Evolutionary conservation across 371 early-diverging fungal species (phyloP), one percentile per base, ranked within the genome.

Genomic region (Thermomucor indicae-seudaticae): DNA sequence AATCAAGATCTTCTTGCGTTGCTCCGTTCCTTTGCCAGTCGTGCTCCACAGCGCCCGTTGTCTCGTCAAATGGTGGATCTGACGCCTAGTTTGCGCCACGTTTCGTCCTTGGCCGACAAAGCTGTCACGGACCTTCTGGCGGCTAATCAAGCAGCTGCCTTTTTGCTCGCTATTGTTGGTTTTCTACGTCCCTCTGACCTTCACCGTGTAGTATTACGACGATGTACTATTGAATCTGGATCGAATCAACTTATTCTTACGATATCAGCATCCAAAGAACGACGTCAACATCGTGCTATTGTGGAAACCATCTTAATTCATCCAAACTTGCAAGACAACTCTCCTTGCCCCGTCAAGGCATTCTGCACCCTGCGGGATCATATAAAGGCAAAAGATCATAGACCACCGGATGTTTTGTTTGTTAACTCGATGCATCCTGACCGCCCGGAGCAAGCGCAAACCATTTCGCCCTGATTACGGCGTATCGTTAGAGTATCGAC

Each of bases 231-330:
- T n/a, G n/a, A n/a, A n/a, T n/a, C n/a, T n/a, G n/a, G n/a, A n/a
- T n/a, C n/a, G n/a, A n/a, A n/a, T n/a, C n/a, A n/a, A n/a, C n/a
- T n/a, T n/a, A n/a, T n/a, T n/a, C n/a, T n/a, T n/a, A n/a, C n/a
- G n/a, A n/a, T n/a, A n/a, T n/a, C n/a, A n/a, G 82, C 78, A 41
- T 79, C 84, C 55, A 65, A 51, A 23, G 52, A 51, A 23, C 17
- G 12, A 14, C 35, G 52, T 6, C 0, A 34, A 6, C 1, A 30
- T 8, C 52, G 24, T 4, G 11, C 20, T 4, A 44, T 51, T 20
- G 31, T 43, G 44, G 34, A 43, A 11, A 19, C 37, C 12, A 22
- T 44, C 22, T 6, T 14, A 1, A 19, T 51, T 24, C 27, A 43
- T 2, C 29, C 34, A 4, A 27, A 45, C 37, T 14, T 17, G 7